These are phyloP conservation scores for Eutypa lata DNA, from an alignment of 2,329 filamentous ascomycete species.

Conservation along the genomic window DNA sequence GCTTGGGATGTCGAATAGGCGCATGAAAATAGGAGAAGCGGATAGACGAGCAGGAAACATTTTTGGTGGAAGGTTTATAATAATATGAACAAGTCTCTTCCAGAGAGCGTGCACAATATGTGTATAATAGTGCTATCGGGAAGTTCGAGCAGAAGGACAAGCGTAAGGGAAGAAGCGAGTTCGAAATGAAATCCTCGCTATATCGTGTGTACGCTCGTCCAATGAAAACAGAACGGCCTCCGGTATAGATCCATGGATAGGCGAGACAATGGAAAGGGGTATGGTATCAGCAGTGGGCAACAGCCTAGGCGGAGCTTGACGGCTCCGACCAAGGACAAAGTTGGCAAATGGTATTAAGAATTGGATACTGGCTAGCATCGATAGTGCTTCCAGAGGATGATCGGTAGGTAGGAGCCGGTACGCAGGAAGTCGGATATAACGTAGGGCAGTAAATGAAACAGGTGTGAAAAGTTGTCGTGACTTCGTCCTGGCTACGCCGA, in stretches of 20 bases:
- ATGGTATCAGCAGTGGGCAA: not conserved
- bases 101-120: not conserved
- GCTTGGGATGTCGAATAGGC: not conserved
- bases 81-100: not conserved
- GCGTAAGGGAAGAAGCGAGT: not conserved
- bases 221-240: not conserved
- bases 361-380: not conserved
- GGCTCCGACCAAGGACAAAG: not conserved
- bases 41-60: not conserved
- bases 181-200: not conserved
- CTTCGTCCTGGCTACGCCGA: constrained; percentile 45
- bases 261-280: not conserved
- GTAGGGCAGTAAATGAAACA: constrained; percentile 25
- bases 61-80: not conserved
- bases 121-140: not conserved
- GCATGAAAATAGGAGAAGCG: not conserved
- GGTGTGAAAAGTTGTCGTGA: constrained; percentile 40
- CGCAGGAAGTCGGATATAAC: constrained; percentile 26
- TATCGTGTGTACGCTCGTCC: not conserved
- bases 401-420: constrained; percentile 19
- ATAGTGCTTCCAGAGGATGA: not conserved
- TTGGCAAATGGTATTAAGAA: constrained; percentile 18
- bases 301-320: not conserved
- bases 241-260: not conserved
- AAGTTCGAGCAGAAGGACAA: not conserved